phyloP scores from a whole-genome alignment of 805 yeast species.

The Barnettozyma siamensis region DNA sequence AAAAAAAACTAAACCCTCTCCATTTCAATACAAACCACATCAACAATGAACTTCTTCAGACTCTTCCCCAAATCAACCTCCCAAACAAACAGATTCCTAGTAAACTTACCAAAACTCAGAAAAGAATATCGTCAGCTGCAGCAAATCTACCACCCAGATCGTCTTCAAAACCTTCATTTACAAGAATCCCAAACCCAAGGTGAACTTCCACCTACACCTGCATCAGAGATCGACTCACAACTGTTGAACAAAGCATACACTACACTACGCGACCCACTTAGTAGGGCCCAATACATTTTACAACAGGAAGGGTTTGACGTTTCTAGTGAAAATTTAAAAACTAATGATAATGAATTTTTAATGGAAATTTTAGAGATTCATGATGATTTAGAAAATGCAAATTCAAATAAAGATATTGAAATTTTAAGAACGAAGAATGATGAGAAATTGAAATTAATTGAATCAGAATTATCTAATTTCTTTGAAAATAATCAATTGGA shows the following conservation, averaged over 20 bases:
- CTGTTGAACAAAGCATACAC: constrained; percentile 73
- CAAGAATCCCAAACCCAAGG: neutral
- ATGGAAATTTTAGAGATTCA: constrained; percentile 80
- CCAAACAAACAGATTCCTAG: constrained; percentile 55
- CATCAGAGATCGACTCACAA: constrained; percentile 23
- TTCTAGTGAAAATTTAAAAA: constrained; percentile 45
- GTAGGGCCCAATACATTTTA: constrained; percentile 59
- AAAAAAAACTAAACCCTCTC: too few species aligned
- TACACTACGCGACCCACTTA: constrained; percentile 62
- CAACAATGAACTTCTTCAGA: constrained; percentile 41
- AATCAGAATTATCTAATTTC: constrained; percentile 39
- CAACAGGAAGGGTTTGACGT: constrained; percentile 44
- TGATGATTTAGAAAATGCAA: constrained; percentile 70
- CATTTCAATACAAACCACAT: neutral
- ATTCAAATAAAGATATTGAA: constrained; percentile 50
- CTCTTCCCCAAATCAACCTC: constrained; percentile 77
- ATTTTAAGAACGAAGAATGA: constrained; percentile 51
- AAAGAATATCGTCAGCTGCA: constrained; percentile 74
- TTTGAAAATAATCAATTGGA: constrained; percentile 46
- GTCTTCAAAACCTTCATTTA: constrained; percentile 13
- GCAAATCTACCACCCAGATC: constrained; percentile 78
- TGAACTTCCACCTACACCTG: constrained; percentile 5
- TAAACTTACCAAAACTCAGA: constrained; percentile 53
- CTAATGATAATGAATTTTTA: constrained; percentile 49
- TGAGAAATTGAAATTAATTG: constrained; percentile 43